phyloP scores from a whole-genome alignment of 352 stramenopile species.

The Phytopythium litorale region DNA sequence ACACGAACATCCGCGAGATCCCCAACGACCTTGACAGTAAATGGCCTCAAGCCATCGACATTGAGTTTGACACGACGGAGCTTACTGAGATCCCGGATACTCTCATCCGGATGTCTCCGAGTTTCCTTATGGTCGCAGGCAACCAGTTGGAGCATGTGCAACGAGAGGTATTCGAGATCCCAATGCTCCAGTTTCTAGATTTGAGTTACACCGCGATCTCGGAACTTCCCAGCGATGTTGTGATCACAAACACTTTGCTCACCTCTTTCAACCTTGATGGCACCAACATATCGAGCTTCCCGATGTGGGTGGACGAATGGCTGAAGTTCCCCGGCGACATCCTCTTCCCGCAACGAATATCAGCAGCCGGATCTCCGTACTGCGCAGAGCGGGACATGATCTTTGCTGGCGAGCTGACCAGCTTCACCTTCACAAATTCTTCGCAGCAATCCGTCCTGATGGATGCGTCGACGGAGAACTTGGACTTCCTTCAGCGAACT shows the following conservation, averaged over 20 bases:
- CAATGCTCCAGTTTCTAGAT: constrained; percentile 2
- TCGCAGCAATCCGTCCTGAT: not conserved
- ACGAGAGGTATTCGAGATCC: not conserved
- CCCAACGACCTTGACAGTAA: constrained; percentile 6
- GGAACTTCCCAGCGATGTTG: constrained; percentile 1
- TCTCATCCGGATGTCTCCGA: not conserved
- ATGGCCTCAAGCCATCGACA: not conserved
- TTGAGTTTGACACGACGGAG: constrained; percentile 3
- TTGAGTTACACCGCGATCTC: constrained; percentile 1
- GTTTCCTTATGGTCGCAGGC: not conserved
- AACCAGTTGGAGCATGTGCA: constrained; percentile 1
- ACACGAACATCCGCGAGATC: constrained; percentile 4
- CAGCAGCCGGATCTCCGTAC: not conserved
- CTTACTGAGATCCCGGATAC: not conserved
- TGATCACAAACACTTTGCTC: not conserved
- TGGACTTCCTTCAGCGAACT: not conserved
- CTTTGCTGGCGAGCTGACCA: not conserved
- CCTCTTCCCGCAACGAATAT: not conserved
- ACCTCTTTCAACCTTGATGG: not conserved
- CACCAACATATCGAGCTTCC: not conserved
- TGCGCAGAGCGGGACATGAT: not conserved
- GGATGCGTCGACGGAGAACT: not conserved
- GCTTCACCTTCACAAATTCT: not conserved
- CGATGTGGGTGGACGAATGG: not conserved
- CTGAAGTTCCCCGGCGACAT: not conserved